phyloP scores from a whole-genome alignment of 257 asterid species.

The Solanum sejunctum region DNA sequence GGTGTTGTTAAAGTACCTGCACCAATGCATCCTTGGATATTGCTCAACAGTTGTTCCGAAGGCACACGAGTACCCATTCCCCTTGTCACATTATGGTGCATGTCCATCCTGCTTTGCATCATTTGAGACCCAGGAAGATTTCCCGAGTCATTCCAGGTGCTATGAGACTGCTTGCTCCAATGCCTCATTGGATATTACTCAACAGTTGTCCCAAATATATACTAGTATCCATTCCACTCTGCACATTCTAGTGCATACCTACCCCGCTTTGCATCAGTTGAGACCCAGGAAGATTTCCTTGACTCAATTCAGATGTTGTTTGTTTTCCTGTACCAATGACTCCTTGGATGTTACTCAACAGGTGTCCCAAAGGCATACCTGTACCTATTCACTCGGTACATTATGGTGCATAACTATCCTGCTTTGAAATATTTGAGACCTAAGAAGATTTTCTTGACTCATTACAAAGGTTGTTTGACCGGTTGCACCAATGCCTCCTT shows the following conservation, averaged over 20 bases:
- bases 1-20: too few relatives aligned
- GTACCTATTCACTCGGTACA: conserved; percentile 28
- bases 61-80: too few relatives aligned
- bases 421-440: too few relatives aligned
- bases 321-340: conserved; percentile 1
- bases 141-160: too few relatives aligned
- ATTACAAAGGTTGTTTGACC: conserved; percentile 8
- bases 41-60: too few relatives aligned
- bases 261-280: too few relatives aligned
- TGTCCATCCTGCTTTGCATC: too few relatives aligned
- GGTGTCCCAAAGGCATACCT: conserved; percentile 20
- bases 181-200: conserved; percentile 45
- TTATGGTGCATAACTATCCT: conserved; percentile 35
- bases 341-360: conserved; percentile 43
- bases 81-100: too few relatives aligned
- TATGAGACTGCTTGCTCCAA: conserved; percentile 34
- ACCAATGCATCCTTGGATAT: too few relatives aligned
- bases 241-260: conserved; percentile 45
- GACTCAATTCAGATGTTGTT: not conserved
- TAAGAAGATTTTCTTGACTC: too few relatives aligned
- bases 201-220: conserved; percentile 25
- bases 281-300: too few relatives aligned
- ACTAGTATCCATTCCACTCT: conserved; percentile 24
- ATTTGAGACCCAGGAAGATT: too few relatives aligned
- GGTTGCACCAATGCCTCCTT: conserved; percentile 42